Conservation (phyloP, 805 yeast species). For the Candida incommunis region DNA sequence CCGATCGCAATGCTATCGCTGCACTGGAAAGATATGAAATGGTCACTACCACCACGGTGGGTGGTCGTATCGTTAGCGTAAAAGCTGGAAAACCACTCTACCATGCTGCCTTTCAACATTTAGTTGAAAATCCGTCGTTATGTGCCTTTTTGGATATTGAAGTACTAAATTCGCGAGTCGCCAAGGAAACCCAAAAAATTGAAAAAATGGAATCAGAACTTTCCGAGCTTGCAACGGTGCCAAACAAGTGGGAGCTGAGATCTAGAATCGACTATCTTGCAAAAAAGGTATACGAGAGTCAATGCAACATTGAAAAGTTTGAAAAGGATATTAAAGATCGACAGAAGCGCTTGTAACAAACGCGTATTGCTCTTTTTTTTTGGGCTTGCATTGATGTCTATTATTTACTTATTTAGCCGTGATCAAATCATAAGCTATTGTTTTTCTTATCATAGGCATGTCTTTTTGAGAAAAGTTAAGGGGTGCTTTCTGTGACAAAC, state of each 20-base stretch:
- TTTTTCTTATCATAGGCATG: conserved; percentile 50
- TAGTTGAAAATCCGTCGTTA: conserved; percentile 43
- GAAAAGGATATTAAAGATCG: conserved; percentile 23
- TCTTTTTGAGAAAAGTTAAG: conserved; percentile 51
- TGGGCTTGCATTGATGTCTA: too few relatives aligned
- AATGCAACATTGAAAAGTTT: conserved; percentile 31
- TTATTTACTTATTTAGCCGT: conserved; percentile 18
- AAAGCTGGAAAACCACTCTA: conserved; percentile 75
- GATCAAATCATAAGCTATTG: conserved; percentile 52
- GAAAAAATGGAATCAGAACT: conserved; percentile 59
- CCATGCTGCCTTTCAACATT: conserved; percentile 59
- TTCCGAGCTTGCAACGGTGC: conserved; percentile 36
- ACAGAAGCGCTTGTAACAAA: not conserved
- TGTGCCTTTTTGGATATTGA: conserved; percentile 50
- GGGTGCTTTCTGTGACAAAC: conserved; percentile 35
- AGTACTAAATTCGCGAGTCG: conserved; percentile 39
- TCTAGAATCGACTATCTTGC: conserved; percentile 54
- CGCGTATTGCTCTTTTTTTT: not conserved
- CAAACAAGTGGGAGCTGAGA: conserved; percentile 39
- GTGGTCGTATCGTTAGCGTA: conserved; percentile 57
- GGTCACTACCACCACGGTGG: conserved; percentile 54
- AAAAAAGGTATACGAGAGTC: conserved; percentile 50
- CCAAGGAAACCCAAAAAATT: conserved; percentile 49
- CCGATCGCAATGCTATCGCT: conserved; percentile 33
- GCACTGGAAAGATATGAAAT: conserved; percentile 72